Percentiles rank a stretch among this genome's conserved stretches.
Conservation (phyloP, 768 basidiomycete genomes). For the Rhizopogon sp. region DNA sequence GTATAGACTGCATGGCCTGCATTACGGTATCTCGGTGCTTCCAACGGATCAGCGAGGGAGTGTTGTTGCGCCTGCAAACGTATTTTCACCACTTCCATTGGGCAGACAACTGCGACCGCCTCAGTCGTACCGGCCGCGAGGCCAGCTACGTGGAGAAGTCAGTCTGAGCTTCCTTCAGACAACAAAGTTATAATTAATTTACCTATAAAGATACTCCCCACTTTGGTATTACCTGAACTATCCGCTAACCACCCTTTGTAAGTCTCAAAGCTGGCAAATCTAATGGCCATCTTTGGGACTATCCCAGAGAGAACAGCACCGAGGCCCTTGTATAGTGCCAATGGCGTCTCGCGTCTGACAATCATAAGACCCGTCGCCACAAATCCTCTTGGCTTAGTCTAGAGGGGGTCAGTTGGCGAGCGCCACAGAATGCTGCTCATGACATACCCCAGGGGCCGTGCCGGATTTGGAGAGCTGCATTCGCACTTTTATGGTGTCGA, state of each 20-base stretch:
- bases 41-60: constrained; percentile 92
- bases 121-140: constrained; percentile 94
- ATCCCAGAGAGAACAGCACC: constrained; percentile 96
- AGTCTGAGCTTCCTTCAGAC: neutral
- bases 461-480: constrained; percentile 95
- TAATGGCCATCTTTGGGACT: constrained; percentile 99
- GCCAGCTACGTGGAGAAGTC: constrained; percentile 55
- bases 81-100: constrained; percentile 99
- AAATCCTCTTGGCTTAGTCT: constrained; percentile 93
- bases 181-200: constrained; percentile 18
- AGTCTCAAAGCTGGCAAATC: constrained; percentile 95
- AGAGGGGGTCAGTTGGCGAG: neutral
- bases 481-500: constrained; percentile 99
- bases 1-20: constrained; percentile 95
- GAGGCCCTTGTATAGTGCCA: constrained; percentile 96
- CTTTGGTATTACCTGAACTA: constrained; percentile 66
- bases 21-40: constrained; percentile 90
- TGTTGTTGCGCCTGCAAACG: constrained; percentile 96
- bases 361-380: constrained; percentile 88
- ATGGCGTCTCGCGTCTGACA: constrained; percentile 83
- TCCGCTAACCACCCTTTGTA: constrained; percentile 86
- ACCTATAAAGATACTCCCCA: constrained; percentile 86
- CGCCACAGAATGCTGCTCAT: neutral
- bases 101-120: constrained; percentile 90
- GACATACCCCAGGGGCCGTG: constrained; percentile 73